Base-by-base conservation (phyloP, 2,329 filamentous ascomycete species). In the Pseudopyricularia cyperi region DNA sequence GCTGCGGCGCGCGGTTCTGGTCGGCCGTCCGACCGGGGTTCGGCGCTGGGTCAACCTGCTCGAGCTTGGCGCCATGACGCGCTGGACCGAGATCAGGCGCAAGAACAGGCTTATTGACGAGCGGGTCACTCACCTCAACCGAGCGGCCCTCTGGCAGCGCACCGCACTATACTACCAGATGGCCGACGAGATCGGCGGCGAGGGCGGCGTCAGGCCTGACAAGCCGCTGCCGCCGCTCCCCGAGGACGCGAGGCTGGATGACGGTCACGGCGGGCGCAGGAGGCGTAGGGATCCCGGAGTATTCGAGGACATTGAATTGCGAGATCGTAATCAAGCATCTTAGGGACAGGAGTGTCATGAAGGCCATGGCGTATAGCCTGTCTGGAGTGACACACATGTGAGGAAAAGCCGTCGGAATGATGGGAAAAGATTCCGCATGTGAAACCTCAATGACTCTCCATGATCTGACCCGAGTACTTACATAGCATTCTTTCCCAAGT, bases 21-120 rank as follows among this genome's bases (percentile, higher is more conserved):
- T 88, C 61, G 85, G 85, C 12, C 84, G 86, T 60, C 84, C 85
- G 12, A 79, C 77, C 46, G 79, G 82, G 47, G 83, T 80, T 64
- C 79, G 76, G 60, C 74, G 86, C 49, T 75, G 82, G 55, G 80
- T 89, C 74, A 88, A 79, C 61, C 63, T 88, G 24, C 68, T 90
- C 15, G 86, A 90, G 63, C 67, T 87, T 54, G 85, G 86, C 0
- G 67, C 70, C 34, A 70, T 84, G 71, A 83, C 76, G 50, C 71
- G 86, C 39, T 90, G 83, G 82, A 84, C 78, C 24, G 85, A 89
- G 64, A 88, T 90, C 55, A 71, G 79, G 55, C 74, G 68, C 57
- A 76, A 73, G 60, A 83, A 83, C 59, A 70, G 68, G 46, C 66
- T 83, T 48, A 72, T 81, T 48, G 77, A 80, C 57, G 64, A 68